Conservation (phyloP, 352 stramenopile genomes). For the Phytophthora tentaculata region DNA sequence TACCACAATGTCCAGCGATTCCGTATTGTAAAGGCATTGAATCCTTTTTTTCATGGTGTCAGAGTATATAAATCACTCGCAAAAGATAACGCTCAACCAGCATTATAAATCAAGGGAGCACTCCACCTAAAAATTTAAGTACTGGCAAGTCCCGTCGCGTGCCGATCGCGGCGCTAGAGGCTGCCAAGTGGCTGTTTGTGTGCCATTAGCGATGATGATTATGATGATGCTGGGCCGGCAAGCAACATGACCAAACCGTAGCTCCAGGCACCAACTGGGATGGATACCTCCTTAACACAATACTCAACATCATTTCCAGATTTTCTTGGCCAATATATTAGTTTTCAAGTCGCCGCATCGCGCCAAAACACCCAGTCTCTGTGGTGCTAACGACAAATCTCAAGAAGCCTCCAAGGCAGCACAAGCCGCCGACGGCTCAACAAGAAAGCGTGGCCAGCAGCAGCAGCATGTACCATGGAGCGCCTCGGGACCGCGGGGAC, state of each 20-base stretch:
- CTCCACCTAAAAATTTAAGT: too few relatives aligned
- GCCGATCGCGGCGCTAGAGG: not conserved
- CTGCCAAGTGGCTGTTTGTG: conserved; percentile 5
- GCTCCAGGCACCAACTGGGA: conserved; percentile 5
- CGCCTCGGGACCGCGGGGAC: conserved; percentile 28
- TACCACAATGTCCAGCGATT: too few relatives aligned
- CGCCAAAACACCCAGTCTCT: conserved; percentile 16
- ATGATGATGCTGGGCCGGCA: conserved; percentile 5
- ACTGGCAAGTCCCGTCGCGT: not conserved
- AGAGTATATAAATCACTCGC: too few relatives aligned
- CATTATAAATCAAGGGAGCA: too few relatives aligned
- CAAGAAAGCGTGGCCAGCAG: conserved; percentile 14
- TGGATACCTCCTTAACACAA: conserved; percentile 16
- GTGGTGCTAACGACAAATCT: conserved; percentile 25
- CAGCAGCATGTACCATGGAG: conserved; percentile 39
- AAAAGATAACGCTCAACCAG: too few relatives aligned
- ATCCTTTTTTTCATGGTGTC: too few relatives aligned
- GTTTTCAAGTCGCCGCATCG: conserved; percentile 2
- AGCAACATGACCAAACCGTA: conserved; percentile 10
- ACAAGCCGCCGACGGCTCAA: conserved; percentile 22
- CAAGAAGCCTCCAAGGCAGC: conserved; percentile 9
- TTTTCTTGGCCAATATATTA: conserved; percentile 7
- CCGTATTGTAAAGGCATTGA: too few relatives aligned
- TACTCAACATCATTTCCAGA: conserved; percentile 13
- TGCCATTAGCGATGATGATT: not conserved